Evolutionary conservation across 306 rosid genomes (phyloP), one percentile per base, ranked within the genome.

Genomic region (Vachellia pachyceras): DNA sequence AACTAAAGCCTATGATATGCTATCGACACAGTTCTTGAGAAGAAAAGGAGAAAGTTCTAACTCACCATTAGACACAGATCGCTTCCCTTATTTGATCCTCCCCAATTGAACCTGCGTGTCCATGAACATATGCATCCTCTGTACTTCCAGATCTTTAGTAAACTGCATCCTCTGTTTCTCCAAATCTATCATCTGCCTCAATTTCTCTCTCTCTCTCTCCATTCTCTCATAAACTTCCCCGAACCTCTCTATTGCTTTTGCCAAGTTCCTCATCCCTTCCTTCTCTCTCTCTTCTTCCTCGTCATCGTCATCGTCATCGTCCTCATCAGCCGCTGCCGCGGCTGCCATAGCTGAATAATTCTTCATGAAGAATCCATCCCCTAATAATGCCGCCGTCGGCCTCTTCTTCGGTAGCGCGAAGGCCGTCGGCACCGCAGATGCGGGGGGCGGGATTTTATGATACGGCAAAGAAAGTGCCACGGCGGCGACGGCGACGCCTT

Each of bases 111-210:
- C 92, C 84, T 93, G 99, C 17, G 97, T 95, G 47, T 93, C 97
- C 94, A 90, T 88, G 80, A 93, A 89, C 94, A 95, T 93, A 84
- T 88, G 83, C 99, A 88, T 93, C 85, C 97, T 88, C 86, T 93
- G 95, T 12, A 87, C 88, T 84, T 95, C 99, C 80, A 95, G 87
- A 71, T 95, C 99, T 79, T 91, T 95, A 3, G 95, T 84, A 80
- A 95, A 95, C 69, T 93, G 93, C 94, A 95, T 88, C 88, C 97
- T 89, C 85, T 93, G 95, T 86, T 91, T 93, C 94, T 95, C 97
- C 93, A 95, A 84, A 78, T 95, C 99, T 82, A 90, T 82, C 97
- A 89, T 93, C 84, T 95, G 97, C 92, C 91, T 92, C 83, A 93
- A 82, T 77, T 95, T 95, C 76, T 93, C 93, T 3, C 75, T 95